phyloP scores from a whole-genome alignment of 768 basidiomycete species.

The Cystofilobasidium bisporidii region DNA sequence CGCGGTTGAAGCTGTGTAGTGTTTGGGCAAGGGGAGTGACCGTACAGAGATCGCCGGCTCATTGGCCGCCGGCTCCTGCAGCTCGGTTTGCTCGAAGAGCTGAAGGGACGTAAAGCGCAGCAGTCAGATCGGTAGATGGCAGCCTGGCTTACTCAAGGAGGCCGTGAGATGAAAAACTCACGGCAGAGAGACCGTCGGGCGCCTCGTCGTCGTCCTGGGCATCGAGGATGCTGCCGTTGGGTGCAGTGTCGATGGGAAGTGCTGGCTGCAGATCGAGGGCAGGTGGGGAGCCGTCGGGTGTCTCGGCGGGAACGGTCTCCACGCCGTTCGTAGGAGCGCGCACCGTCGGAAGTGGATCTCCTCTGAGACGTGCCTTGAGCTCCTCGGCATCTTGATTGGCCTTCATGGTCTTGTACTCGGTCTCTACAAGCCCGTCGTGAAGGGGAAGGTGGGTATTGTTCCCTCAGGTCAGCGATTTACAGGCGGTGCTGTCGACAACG shows the following conservation, averaged over 20 bases:
- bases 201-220: conserved; percentile 48
- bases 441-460: too few relatives aligned
- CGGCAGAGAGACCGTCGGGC: conserved; percentile 44
- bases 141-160: too few relatives aligned
- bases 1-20: conserved; percentile 58
- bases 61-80: conserved; percentile 38
- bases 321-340: background rate
- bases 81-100: conserved; percentile 37
- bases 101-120: background rate
- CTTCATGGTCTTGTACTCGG: conserved; percentile 35
- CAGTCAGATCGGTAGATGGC: too few relatives aligned
- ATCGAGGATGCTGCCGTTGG: conserved; percentile 46
- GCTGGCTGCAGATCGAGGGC: conserved; percentile 19
- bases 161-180: too few relatives aligned
- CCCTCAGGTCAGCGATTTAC: too few relatives aligned
- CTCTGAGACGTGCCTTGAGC: conserved; percentile 33
- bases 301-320: background rate
- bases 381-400: conserved; percentile 45
- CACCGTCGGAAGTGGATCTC: conserved; percentile 5
- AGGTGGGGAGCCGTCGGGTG: background rate
- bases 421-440: too few relatives aligned
- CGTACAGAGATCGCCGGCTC: conserved; percentile 48
- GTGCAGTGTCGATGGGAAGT: conserved; percentile 4
- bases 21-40: conserved; percentile 73
- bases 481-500: too few relatives aligned